Evolutionary conservation across 1,139 yeast species (phyloP).

Genomic region (Sugiyamaella sp.): DNA sequence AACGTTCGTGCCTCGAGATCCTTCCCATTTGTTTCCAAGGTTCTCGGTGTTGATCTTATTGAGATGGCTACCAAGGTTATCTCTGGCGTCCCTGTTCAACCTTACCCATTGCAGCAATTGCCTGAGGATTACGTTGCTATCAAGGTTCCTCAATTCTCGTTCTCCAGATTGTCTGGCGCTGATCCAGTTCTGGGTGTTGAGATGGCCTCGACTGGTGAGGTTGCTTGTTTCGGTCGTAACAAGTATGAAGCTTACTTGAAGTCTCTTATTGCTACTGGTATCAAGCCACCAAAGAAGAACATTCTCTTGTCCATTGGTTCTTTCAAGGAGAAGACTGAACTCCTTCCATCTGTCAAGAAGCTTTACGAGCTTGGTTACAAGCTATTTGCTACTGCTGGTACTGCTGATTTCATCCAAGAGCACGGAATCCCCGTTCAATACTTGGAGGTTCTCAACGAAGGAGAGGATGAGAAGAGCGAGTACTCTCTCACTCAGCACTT

Average conservation of each 20-base stretch:
- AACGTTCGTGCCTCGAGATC: slow-evolving; percentile 98
- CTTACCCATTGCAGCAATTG: slow-evolving; percentile 85
- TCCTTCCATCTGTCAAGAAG: slow-evolving; percentile 83
- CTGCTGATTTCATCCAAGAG: slow-evolving; percentile 97
- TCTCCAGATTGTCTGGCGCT: slow-evolving; percentile 97
- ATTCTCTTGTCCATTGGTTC: slow-evolving; percentile 94
- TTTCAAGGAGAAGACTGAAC: slow-evolving; percentile 93
- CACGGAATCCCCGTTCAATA: slow-evolving; percentile 93
- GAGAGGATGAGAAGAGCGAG: slow-evolving; percentile 82
- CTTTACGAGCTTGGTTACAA: slow-evolving; percentile 83
- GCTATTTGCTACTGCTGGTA: slow-evolving; percentile 97
- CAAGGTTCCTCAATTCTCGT: slow-evolving; percentile 97
- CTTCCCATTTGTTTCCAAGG: slow-evolving; percentile 98
- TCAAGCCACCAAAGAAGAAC: slow-evolving; percentile 93
- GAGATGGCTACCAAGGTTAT: slow-evolving; percentile 98
- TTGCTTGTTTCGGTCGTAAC: slow-evolving; percentile 94
- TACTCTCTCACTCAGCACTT: slow-evolving; percentile 94
- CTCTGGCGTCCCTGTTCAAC: slow-evolving; percentile 81
- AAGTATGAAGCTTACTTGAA: slow-evolving; percentile 97
- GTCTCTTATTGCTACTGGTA: slow-evolving; percentile 92
- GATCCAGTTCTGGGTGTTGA: slow-evolving; percentile 98
- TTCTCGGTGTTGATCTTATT: slow-evolving; percentile 93
- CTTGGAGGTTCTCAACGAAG: slow-evolving; percentile 74
- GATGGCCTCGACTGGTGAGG: slow-evolving; percentile 99
- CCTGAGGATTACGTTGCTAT: slow-evolving; percentile 96